Conservation (phyloP, 176 grass and related monocot species). For the Dactylis glomerata region DNA sequence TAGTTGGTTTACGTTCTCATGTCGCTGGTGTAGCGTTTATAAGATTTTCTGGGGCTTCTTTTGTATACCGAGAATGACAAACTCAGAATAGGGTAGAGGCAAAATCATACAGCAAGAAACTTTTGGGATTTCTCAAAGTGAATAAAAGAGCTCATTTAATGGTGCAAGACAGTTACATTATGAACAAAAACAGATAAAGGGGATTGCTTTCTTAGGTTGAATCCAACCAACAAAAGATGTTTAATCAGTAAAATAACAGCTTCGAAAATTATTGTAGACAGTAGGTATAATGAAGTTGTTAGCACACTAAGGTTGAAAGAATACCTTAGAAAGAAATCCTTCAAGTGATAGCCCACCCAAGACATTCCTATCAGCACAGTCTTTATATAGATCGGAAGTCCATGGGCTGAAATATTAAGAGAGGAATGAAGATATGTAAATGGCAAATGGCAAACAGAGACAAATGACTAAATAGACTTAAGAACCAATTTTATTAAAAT, state of each 20-base stretch:
- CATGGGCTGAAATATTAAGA: constrained; percentile 64
- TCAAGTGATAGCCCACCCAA: constrained; percentile 84
- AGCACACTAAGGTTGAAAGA: not conserved
- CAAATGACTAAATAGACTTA: not conserved
- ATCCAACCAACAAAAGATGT: not conserved
- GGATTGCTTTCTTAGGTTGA: constrained; percentile 3
- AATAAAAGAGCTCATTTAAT: not conserved
- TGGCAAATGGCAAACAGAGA: not conserved
- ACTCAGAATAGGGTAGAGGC: not conserved
- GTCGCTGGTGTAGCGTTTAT: not conserved
- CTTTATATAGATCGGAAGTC: constrained; percentile 65
- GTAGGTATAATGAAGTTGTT: not conserved
- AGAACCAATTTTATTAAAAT: too few species aligned
- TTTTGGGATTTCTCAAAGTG: not conserved
- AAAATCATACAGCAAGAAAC: not conserved
- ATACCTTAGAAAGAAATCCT: constrained; percentile 95
- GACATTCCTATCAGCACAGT: constrained; percentile 87
- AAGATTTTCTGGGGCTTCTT: not conserved
- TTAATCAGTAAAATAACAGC: not conserved
- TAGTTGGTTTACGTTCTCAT: not conserved
- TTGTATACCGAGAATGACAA: not conserved
- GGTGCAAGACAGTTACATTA: not conserved
- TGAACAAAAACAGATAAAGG: not conserved
- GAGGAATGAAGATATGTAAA: not conserved
- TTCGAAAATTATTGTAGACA: not conserved